Evolutionary conservation across 345 rosid genomes (phyloP).

Genomic region (Salix udensis): DNA sequence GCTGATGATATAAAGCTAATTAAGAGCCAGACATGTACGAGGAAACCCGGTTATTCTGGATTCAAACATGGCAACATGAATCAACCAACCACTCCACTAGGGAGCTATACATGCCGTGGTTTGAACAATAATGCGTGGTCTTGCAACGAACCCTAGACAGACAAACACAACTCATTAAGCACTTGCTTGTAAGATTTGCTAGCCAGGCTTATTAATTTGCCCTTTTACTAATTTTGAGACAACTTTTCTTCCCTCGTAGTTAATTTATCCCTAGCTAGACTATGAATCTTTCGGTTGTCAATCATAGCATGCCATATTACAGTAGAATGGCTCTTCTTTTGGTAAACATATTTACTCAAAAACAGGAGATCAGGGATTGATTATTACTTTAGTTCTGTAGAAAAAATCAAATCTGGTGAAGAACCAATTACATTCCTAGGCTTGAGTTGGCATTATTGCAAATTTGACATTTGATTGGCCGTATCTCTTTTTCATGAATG

Average conservation of each 20-base stretch:
- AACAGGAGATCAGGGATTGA: neutral
- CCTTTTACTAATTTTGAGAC: conserved; percentile 35
- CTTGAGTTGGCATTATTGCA: conserved; percentile 7
- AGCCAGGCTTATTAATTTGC: conserved; percentile 1
- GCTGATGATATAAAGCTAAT: too few species aligned
- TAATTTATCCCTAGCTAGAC: neutral
- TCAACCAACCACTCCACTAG: conserved; percentile 58
- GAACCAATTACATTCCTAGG: neutral
- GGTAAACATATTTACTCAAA: conserved; percentile 6
- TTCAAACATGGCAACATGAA: conserved; percentile 52
- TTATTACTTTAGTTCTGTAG: neutral
- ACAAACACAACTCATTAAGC: conserved; percentile 53
- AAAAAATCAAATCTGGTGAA: neutral
- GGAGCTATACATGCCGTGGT: conserved; percentile 11
- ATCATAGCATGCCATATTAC: conserved; percentile 1
- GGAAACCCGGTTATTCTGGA: conserved; percentile 48
- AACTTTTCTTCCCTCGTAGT: conserved; percentile 12
- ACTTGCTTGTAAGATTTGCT: conserved; percentile 15
- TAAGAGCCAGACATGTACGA: conserved; percentile 23
- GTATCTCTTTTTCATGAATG: neutral
- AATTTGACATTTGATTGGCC: neutral
- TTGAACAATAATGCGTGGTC: conserved; percentile 2
- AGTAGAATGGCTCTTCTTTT: conserved; percentile 12
- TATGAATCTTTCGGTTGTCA: conserved; percentile 12
- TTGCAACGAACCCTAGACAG: conserved; percentile 21